Conservation (phyloP, 176 grass and related monocot genomes). For the Carex cristatella region DNA sequence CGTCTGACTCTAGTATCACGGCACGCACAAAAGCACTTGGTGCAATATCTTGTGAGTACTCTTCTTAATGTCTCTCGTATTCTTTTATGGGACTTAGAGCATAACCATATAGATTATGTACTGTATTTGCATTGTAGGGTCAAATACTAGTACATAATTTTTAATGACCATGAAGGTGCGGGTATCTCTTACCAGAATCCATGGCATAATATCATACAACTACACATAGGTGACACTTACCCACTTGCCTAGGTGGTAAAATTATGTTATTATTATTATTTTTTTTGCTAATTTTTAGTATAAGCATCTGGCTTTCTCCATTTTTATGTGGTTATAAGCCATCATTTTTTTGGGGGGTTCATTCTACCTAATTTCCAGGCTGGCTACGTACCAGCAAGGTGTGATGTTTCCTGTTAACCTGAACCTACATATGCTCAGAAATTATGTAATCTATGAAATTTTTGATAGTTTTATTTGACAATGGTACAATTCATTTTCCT, state of each 20-base stretch:
- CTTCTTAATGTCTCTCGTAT: not conserved
- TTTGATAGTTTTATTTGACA: not conserved
- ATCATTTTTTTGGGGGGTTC: not conserved
- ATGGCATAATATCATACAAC: not conserved
- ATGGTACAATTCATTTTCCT: not conserved
- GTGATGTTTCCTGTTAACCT: not conserved
- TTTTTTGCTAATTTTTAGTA: not conserved
- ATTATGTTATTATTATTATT: too few species aligned
- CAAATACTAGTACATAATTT: not conserved
- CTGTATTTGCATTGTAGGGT: not conserved
- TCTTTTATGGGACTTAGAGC: too few species aligned
- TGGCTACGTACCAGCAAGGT: not conserved
- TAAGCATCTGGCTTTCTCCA: not conserved
- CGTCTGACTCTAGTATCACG: conserved; percentile 49
- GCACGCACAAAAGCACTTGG: conserved; percentile 87
- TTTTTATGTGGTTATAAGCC: not conserved
- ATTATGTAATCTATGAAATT: not conserved
- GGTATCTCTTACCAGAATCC: not conserved
- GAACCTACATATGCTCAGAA: not conserved
- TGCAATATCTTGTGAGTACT: conserved; percentile 66
- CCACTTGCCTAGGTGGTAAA: too few species aligned
- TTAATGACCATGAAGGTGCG: not conserved
- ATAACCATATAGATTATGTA: not conserved
- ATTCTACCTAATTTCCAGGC: not conserved
- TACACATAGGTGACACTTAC: not conserved